Evolutionary conservation across 2,329 filamentous ascomycete genomes (phyloP).

Genomic region (Diplocarpon rosae): DNA sequence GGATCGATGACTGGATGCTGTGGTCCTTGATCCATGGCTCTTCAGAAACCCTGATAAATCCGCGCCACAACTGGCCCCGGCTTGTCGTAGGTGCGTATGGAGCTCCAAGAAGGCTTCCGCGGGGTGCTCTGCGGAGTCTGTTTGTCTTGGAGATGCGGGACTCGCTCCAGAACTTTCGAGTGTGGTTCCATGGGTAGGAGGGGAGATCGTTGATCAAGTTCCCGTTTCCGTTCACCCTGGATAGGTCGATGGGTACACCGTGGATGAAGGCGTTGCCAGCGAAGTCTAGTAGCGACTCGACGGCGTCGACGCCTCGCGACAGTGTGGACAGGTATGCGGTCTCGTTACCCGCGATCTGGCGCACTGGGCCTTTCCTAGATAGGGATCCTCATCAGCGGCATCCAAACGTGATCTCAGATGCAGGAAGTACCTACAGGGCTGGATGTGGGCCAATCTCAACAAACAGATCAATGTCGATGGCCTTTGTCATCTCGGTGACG

Average conservation of each 20-base stretch:
- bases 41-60: conserved; percentile 26
- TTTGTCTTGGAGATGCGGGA: conserved; percentile 4
- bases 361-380: conserved; percentile 2
- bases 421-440: conserved; percentile 12
- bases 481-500: conserved; percentile 16
- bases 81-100: conserved; percentile 18
- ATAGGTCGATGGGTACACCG: too few species aligned
- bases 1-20: conserved; percentile 20
- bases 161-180: conserved; percentile 8
- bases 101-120: conserved; percentile 41
- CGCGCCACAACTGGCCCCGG: conserved; percentile 27
- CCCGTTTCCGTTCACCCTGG: too few species aligned
- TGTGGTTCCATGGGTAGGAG: conserved; percentile 6
- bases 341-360: neutral
- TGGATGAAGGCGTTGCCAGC: neutral
- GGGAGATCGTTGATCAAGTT: conserved; percentile 6
- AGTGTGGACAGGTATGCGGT: conserved; percentile 44
- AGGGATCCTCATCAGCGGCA: neutral
- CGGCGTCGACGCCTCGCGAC: conserved; percentile 30
- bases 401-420: conserved; percentile 7
- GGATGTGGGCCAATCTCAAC: conserved; percentile 20
- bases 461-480: conserved; percentile 4
- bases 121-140: conserved; percentile 32
- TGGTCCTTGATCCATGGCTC: conserved; percentile 35
- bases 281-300: neutral